Base-by-base conservation (phyloP, 495 filamentous ascomycete species). In the Aspergillus taichungensis region DNA sequence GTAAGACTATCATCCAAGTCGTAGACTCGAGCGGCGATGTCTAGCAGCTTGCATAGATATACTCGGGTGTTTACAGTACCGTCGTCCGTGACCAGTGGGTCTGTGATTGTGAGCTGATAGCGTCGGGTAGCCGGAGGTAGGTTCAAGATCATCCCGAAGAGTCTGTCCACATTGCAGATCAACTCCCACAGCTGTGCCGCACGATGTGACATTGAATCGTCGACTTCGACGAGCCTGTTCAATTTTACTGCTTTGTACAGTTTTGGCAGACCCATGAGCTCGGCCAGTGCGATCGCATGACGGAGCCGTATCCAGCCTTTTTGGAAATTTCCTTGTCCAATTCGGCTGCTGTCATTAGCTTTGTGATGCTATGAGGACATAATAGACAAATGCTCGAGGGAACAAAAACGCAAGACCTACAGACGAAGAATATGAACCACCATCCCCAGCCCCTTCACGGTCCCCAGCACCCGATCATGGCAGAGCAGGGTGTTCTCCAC, bases 121-220 rank as follows among this genome's bases (percentile, higher is more conserved):
- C 43, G 32, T 13, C 42, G 13, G 4, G 59, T 67, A 27, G 51
- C 55, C 0, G 59, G 45, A 8, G 63, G 57, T 11, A 67, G 47
- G 11, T 60, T 61, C 6, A 62, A 41, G 6, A 64, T 49, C 51
- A 62, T 51, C 6, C 52, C 55, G 8, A 48, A 12, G n/a, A 66
- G 37, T 27, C 57, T 45, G 13, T 66, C 62, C 12, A 56, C 46
- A 18, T 48, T 46, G 43, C 59, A 64, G 0, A 63, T 55, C 3
- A 54, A 18, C 1, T 57, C 45, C 61, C 61, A 63, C n/a, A 63
- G 44, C 43, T 50, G 51, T 7, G 44, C 49, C 37, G 58, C 53
- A 2, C 43, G 46, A 12, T 35, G 34, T 13, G 35, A 40, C 0
- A 13, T 11, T 1, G 47, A 34, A 31, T 54, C 47, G 10, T 11